Evolutionary conservation across 1,139 yeast genomes (phyloP).

Genomic region (Spathaspora sp.): DNA sequence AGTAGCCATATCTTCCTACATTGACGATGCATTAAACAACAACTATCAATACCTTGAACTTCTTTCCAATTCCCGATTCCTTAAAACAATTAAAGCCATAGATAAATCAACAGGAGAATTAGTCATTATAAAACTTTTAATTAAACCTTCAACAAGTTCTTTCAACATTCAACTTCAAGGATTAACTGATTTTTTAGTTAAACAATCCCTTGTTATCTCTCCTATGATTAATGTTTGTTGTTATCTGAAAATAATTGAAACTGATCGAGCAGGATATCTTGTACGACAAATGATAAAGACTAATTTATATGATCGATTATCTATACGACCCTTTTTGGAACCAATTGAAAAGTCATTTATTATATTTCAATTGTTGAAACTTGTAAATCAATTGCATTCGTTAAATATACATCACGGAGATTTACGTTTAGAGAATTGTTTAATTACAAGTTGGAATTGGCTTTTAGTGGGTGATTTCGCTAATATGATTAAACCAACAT

Average conservation of each 20-base stretch:
- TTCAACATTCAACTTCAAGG: conserved; percentile 32
- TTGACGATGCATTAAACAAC: conserved; percentile 60
- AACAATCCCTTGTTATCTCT: conserved; percentile 37
- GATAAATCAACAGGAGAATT: conserved; percentile 59
- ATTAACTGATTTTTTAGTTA: conserved; percentile 33
- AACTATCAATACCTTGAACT: conserved; percentile 72
- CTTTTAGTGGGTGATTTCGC: conserved; percentile 80
- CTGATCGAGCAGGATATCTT: conserved; percentile 89
- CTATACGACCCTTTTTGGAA: conserved; percentile 85
- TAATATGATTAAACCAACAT: conserved; percentile 71
- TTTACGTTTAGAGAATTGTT: conserved; percentile 81
- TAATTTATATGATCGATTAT: conserved; percentile 81
- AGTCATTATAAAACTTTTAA: conserved; percentile 75
- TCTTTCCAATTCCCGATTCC: conserved; percentile 73
- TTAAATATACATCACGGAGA: conserved; percentile 79
- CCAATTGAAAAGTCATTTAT: conserved; percentile 82
- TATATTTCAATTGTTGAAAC: conserved; percentile 70
- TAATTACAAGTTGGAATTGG: conserved; percentile 93
- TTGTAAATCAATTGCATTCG: conserved; percentile 63
- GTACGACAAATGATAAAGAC: conserved; percentile 78
- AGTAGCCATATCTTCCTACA: conserved; percentile 86
- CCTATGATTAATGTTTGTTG: conserved; percentile 67
- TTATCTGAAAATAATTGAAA: conserved; percentile 73
- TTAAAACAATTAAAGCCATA: conserved; percentile 80
- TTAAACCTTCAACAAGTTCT: conserved; percentile 62